Conservation (phyloP, 2,329 filamentous ascomycete genomes). For the Penicillium aurantiogriseum region DNA sequence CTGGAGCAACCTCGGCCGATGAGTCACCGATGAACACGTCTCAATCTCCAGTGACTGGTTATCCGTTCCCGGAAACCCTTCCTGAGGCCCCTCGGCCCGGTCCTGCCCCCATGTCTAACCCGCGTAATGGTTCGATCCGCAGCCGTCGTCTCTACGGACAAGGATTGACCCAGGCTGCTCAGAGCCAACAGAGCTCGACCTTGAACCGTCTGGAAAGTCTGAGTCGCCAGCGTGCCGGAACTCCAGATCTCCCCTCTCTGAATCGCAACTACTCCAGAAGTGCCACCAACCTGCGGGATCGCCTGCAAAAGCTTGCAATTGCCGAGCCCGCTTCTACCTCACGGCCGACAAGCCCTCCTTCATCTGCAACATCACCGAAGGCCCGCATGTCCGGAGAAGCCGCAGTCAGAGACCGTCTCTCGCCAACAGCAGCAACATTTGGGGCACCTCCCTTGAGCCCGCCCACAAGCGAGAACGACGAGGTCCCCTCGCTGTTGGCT, state of each 20-base stretch:
- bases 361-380: slow-evolving; percentile 38
- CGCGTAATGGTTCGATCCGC: slow-evolving; percentile 68
- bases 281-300: slow-evolving; percentile 64
- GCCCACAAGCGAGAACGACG: slow-evolving; percentile 69
- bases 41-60: slow-evolving; percentile 22
- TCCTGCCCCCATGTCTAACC: slow-evolving; percentile 31
- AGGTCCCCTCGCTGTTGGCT: slow-evolving; percentile 61
- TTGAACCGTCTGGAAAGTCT: slow-evolving; percentile 78
- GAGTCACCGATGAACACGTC: slow-evolving; percentile 57
- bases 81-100: slow-evolving; percentile 24
- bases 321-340: slow-evolving; percentile 22
- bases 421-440: slow-evolving; percentile 29
- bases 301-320: slow-evolving; percentile 38
- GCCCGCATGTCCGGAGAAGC: slow-evolving; percentile 40
- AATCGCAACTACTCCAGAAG: slow-evolving; percentile 54
- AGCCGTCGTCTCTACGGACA: slow-evolving; percentile 78
- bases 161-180: slow-evolving; percentile 72
- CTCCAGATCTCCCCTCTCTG: slow-evolving; percentile 49
- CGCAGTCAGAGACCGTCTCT: slow-evolving; percentile 30
- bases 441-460: slow-evolving; percentile 62
- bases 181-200: slow-evolving; percentile 75
- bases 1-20: slow-evolving; percentile 82
- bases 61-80: slow-evolving; percentile 20
- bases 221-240: slow-evolving; percentile 62
- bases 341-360: slow-evolving; percentile 44